phyloP scores from a whole-genome alignment of 73 alveolate species.

The Paramecium sonneborni region DNA sequence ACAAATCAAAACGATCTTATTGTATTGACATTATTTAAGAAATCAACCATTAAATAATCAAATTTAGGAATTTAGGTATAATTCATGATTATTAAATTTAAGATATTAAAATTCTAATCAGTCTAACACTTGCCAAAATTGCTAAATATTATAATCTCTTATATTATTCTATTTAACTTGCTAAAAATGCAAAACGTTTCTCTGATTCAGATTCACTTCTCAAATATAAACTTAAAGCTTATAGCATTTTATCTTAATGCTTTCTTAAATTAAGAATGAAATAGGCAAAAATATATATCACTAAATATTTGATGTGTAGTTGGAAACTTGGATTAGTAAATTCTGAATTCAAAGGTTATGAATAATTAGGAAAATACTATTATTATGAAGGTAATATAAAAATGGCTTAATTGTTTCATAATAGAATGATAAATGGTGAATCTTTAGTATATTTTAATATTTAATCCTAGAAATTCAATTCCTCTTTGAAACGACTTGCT shows the following conservation, averaged over 20 bases:
- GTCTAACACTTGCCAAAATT: constrained; percentile 10
- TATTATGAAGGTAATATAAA: constrained; percentile 54
- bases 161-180: not conserved
- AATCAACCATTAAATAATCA: not conserved
- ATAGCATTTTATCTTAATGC: not conserved
- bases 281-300: not conserved
- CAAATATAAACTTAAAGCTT: constrained; percentile 13
- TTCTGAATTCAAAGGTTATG: constrained; percentile 62
- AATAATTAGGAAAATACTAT: constrained; percentile 56
- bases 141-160: not conserved
- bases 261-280: not conserved
- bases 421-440: not conserved
- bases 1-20: not conserved
- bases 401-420: not conserved
- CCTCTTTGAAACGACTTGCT: not conserved
- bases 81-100: too few relatives aligned
- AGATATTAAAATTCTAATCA: not conserved
- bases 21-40: not conserved
- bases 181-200: constrained; percentile 27
- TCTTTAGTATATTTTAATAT: not conserved
- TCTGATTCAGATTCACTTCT: not conserved
- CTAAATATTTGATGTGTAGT: not conserved
- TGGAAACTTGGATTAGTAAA: constrained; percentile 22
- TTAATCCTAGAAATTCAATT: not conserved
- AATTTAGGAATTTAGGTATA: too few relatives aligned